A percentile compares a stretch with the other conserved stretches of the same genome.
phyloP scores from a whole-genome alignment of 805 yeast genomes.

The Yamadazyma insecticola region DNA sequence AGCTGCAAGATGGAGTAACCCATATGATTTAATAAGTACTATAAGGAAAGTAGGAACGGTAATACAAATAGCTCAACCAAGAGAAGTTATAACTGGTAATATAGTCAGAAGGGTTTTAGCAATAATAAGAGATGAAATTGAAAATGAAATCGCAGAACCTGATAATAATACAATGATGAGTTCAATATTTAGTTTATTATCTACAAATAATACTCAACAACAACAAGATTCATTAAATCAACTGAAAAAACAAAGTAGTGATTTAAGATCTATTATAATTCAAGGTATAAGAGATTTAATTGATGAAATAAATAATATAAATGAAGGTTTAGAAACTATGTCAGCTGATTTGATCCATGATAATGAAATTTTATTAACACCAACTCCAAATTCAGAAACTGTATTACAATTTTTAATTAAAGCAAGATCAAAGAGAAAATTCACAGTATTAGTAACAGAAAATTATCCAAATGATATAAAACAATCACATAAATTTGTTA shows the following conservation, averaged over 20 bases:
- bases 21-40: constrained; percentile 65
- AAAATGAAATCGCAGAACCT: constrained; percentile 26
- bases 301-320: constrained; percentile 85
- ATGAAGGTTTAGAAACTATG: constrained; percentile 87
- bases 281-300: constrained; percentile 90
- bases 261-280: constrained; percentile 77
- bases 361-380: constrained; percentile 77
- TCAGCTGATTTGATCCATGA: constrained; percentile 93
- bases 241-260: constrained; percentile 47
- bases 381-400: constrained; percentile 91
- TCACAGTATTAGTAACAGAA: constrained; percentile 89
- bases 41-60: constrained; percentile 70
- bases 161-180: constrained; percentile 54
- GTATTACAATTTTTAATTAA: constrained; percentile 81
- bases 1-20: constrained; percentile 79
- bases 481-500: constrained; percentile 74
- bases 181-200: constrained; percentile 81
- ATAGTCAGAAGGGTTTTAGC: constrained; percentile 86
- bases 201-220: constrained; percentile 40
- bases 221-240: constrained; percentile 15
- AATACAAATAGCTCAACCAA: constrained; percentile 77
- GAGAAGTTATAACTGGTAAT: constrained; percentile 86
- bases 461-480: constrained; percentile 84
- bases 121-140: constrained; percentile 80
- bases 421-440: constrained; percentile 85